These are phyloP conservation scores for Termitomyces sp. DNA, from an alignment of 768 basidiomycete species.

Conservation along the genomic window DNA sequence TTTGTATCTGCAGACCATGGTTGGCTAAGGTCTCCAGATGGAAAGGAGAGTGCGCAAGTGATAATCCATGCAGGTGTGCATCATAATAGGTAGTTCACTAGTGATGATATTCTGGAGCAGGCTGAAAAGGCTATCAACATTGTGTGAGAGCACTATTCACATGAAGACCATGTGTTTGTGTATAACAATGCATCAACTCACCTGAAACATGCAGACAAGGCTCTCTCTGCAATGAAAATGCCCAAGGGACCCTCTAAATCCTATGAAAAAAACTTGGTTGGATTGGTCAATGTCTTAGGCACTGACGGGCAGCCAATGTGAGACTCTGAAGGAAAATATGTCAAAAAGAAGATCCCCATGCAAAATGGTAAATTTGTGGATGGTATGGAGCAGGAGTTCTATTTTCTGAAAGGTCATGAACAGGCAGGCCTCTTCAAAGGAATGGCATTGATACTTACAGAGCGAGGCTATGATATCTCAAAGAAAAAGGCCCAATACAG, in stretches of 20 bases:
- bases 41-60: constrained; percentile 11
- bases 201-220: constrained; percentile 13
- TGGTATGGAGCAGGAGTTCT: constrained; percentile 23
- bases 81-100: constrained; percentile 20
- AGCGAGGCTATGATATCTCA: constrained; percentile 18
- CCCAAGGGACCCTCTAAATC: constrained; percentile 11
- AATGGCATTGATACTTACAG: constrained; percentile 28
- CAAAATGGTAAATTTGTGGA: constrained; percentile 16
- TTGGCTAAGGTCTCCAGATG: constrained; percentile 20
- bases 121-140: constrained; percentile 19
- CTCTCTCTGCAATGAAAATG: constrained; percentile 23
- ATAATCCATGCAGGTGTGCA: constrained; percentile 19
- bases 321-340: constrained; percentile 14
- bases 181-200: constrained; percentile 28
- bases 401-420: constrained; percentile 23
- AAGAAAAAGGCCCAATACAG: constrained; percentile 17
- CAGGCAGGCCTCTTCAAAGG: constrained; percentile 30
- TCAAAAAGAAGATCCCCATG: constrained; percentile 27
- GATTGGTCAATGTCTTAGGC: neutral
- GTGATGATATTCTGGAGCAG: constrained; percentile 20
- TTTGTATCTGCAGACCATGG: constrained; percentile 19
- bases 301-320: neutral
- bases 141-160: constrained; percentile 14
- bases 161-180: constrained; percentile 15
- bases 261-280: neutral